phyloP scores from a whole-genome alignment of 228 moss, liverwort and hornwort genomes.

The Sphagnum fallax region DNA sequence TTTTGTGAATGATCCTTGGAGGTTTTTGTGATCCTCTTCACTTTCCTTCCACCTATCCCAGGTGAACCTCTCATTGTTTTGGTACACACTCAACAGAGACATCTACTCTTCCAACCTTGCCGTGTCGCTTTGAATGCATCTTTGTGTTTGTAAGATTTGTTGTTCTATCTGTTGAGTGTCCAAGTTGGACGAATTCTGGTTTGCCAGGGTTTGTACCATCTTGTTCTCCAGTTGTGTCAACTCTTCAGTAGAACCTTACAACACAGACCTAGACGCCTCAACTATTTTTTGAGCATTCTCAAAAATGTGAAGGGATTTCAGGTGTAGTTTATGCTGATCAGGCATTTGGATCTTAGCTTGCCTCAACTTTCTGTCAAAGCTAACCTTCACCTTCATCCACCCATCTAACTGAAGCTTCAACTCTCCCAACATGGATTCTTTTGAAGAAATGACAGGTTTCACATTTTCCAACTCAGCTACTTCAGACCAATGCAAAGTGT shows the following conservation, averaged over 20 bases:
- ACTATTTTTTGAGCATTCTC: too few species aligned
- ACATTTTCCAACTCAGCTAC: background rate
- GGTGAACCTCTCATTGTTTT: background rate
- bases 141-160: background rate
- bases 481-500: background rate
- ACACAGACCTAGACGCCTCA: too few species aligned
- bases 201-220: background rate
- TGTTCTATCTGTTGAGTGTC: background rate
- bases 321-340: too few species aligned
- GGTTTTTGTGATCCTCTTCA: background rate
- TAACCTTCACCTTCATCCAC: background rate
- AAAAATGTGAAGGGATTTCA: too few species aligned
- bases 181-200: background rate
- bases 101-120: background rate
- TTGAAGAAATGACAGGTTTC: background rate
- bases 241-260: too few species aligned
- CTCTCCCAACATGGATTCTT: background rate
- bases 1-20: background rate
- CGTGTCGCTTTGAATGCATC: background rate
- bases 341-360: too few species aligned
- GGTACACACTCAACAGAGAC: too few species aligned
- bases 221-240: background rate
- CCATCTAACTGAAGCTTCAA: background rate
- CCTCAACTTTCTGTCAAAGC: too few species aligned
- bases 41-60: background rate